phyloP scores from a whole-genome alignment of 2,329 filamentous ascomycete species.

The Ascocoryne sarcoides region DNA sequence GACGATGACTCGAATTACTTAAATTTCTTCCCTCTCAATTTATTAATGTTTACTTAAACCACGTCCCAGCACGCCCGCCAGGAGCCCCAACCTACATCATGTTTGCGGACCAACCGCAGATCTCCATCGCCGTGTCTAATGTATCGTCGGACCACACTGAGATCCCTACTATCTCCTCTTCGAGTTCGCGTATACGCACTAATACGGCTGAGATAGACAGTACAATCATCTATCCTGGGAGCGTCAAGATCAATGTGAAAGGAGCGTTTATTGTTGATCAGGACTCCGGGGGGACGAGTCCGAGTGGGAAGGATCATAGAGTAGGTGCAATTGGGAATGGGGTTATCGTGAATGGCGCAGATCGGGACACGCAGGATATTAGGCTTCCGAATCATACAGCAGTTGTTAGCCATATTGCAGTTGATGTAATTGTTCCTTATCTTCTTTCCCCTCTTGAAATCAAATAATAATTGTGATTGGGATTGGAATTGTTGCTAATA shows the following conservation, averaged over 20 bases:
- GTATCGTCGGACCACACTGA: too few species aligned
- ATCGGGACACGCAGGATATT: conserved; percentile 80
- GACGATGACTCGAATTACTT: too few species aligned
- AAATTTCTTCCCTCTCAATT: too few species aligned
- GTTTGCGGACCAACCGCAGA: too few species aligned
- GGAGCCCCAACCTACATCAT: too few species aligned
- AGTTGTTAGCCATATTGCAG: conserved; percentile 91
- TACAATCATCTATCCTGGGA: conserved; percentile 49
- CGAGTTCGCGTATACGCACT: conserved; percentile 26
- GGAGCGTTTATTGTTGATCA: conserved; percentile 95
- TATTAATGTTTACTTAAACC: too few species aligned
- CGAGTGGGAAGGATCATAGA: conserved; percentile 29
- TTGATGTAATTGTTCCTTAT: conserved; percentile 66
- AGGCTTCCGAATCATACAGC: conserved; percentile 92
- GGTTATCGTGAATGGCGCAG: conserved; percentile 33
- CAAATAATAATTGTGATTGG: too few species aligned
- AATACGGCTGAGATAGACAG: conserved; percentile 30
- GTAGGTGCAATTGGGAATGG: neutral
- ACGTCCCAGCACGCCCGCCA: too few species aligned
- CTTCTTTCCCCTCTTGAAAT: too few species aligned
- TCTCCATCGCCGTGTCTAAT: too few species aligned
- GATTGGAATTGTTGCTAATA: conserved; percentile 1
- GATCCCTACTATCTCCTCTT: too few species aligned
- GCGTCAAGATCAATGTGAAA: conserved; percentile 91
- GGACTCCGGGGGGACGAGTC: conserved; percentile 42